Percentiles rank a stretch among this genome's conserved stretches.
Conservation (phyloP, 768 basidiomycete genomes). For the Tylopilus sp. region DNA sequence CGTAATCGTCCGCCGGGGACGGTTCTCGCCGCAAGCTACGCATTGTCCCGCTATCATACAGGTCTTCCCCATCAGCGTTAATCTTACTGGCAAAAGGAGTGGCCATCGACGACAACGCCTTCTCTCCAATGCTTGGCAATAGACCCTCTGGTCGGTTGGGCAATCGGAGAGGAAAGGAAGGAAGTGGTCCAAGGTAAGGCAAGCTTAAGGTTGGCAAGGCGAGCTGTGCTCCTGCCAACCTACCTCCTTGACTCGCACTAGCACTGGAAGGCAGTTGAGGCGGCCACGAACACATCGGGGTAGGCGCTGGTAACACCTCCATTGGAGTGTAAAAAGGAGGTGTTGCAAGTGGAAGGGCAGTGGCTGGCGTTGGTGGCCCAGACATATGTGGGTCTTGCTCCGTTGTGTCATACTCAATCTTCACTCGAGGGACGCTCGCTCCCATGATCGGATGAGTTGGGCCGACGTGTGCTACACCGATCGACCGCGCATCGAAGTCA, state of each 20-base stretch:
- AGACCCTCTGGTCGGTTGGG: slow-evolving; percentile 12
- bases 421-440: slow-evolving; percentile 16
- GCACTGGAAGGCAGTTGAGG: slow-evolving; percentile 3
- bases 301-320: slow-evolving; percentile 15
- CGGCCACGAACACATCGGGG: slow-evolving; percentile 12
- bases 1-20: slow-evolving; percentile 75
- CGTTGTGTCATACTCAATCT: slow-evolving; percentile 20
- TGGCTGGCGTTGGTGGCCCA: slow-evolving; percentile 20
- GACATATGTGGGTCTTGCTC: slow-evolving; percentile 22
- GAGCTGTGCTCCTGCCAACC: slow-evolving; percentile 9
- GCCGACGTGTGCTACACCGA: background rate
- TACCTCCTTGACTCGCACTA: background rate
- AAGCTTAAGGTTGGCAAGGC: background rate
- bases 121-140: slow-evolving; percentile 18
- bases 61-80: background rate
- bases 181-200: slow-evolving; percentile 5
- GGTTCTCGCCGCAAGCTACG: slow-evolving; percentile 13
- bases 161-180: slow-evolving; percentile 17
- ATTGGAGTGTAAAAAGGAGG: slow-evolving; percentile 29
- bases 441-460: background rate
- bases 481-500: slow-evolving; percentile 4
- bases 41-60: background rate
- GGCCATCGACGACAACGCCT: slow-evolving; percentile 1
- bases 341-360: slow-evolving; percentile 18
- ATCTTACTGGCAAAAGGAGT: background rate